A percentile compares a stretch with the other conserved stretches of the same genome.
phyloP scores from a whole-genome alignment of 169 alveolate species.

The Plasmodium inui region DNA sequence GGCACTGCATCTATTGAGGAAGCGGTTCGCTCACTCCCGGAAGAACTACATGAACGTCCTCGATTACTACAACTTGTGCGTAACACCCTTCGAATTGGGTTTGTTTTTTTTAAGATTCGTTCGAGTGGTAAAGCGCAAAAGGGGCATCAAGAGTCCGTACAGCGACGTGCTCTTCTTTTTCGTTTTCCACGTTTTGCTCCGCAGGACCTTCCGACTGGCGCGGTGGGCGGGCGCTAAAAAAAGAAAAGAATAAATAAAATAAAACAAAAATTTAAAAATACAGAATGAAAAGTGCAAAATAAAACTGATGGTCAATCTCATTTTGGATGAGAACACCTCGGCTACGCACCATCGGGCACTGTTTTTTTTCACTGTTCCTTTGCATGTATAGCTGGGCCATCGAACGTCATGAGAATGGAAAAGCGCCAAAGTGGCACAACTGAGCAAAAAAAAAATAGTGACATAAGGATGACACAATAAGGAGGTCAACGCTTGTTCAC shows the following conservation, averaged over 20 bases:
- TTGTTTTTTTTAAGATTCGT: conserved; percentile 64
- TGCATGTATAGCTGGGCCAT: neutral
- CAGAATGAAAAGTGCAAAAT: neutral
- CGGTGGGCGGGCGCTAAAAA: neutral
- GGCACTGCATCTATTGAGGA: neutral
- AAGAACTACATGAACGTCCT: conserved; percentile 59
- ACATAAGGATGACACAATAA: neutral
- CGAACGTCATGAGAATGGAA: neutral
- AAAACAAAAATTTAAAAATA: neutral
- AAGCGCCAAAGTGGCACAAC: neutral
- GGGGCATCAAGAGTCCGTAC: conserved; percentile 26
- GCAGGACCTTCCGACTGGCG: conserved; percentile 23
- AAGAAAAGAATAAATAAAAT: neutral
- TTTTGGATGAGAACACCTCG: neutral
- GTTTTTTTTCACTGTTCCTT: neutral
- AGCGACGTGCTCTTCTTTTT: conserved; percentile 35
- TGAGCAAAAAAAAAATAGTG: neutral
- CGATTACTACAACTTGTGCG: conserved; percentile 24
- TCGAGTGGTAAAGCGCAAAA: conserved; percentile 16
- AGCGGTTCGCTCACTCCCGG: conserved; percentile 2
- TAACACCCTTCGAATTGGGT: conserved; percentile 54
- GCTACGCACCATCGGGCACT: neutral
- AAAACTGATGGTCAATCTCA: neutral
- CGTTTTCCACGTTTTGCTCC: conserved; percentile 37
- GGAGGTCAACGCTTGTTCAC: neutral